Conservation (phyloP, 228 moss, liverwort and hornwort species). For the Sphagnum magellanicum region DNA sequence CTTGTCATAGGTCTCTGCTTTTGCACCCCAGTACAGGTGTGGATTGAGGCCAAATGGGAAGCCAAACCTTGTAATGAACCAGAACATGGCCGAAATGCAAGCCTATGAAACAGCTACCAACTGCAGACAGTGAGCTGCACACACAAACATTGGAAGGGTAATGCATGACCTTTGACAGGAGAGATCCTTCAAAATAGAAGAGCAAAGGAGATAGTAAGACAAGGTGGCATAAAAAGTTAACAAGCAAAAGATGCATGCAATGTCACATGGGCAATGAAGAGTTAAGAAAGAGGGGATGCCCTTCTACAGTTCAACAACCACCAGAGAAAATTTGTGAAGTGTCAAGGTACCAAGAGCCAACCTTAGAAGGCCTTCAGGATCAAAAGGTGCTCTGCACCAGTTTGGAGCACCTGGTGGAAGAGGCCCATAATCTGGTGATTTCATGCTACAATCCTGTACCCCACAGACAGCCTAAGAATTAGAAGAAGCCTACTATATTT, state of each 20-base stretch:
- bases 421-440: conserved; percentile 83
- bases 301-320: no score
- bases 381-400: conserved; percentile 90
- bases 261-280: no score
- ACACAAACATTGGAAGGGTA: neutral
- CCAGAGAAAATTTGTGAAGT: no score
- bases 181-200: no score
- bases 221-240: no score
- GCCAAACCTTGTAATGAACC: conserved; percentile 61
- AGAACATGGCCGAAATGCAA: conserved; percentile 85
- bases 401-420: conserved; percentile 57
- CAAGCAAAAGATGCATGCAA: no score
- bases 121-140: conserved; percentile 76
- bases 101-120: conserved; percentile 90
- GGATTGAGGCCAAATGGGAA: neutral
- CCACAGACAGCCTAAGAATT: neutral
- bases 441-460: conserved; percentile 70
- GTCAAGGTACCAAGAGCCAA: conserved; percentile 5
- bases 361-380: conserved; percentile 94
- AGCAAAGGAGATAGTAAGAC: no score
- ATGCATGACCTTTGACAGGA: no score
- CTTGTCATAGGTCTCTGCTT: no score
- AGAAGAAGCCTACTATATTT: neutral
- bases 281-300: no score
- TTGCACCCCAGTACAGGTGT: no score